phyloP scores from a whole-genome alignment of 2,329 filamentous ascomycete genomes.

The Ustulina deusta region DNA sequence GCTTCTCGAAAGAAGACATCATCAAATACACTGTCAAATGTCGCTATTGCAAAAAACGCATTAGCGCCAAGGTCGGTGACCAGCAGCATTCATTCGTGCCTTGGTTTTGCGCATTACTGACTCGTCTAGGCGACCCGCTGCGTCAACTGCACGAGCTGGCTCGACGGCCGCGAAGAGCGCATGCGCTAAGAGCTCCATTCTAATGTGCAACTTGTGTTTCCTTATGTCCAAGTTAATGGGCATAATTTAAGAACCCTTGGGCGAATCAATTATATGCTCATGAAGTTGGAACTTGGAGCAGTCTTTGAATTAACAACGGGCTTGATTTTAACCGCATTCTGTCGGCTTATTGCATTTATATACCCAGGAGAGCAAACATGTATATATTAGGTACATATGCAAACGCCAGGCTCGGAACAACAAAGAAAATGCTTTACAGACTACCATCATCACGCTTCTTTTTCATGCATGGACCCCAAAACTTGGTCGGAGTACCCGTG shows the following conservation, averaged over 20 bases:
- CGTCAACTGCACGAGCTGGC: constrained; percentile 69
- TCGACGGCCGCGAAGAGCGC: constrained; percentile 65
- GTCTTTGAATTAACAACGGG: constrained; percentile 16
- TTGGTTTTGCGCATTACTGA: constrained; percentile 4
- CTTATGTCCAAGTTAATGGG: background rate
- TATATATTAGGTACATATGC: constrained; percentile 19
- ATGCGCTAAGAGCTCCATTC: constrained; percentile 41
- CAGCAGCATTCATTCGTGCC: background rate
- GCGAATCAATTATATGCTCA: background rate
- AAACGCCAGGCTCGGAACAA: constrained; percentile 2
- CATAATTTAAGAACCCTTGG: background rate
- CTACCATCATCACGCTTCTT: constrained; percentile 39
- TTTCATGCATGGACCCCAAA: constrained; percentile 44
- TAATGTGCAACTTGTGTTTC: background rate
- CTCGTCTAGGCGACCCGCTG: constrained; percentile 59
- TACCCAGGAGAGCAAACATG: constrained; percentile 19
- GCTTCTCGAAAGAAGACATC: constrained; percentile 71
- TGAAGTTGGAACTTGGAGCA: constrained; percentile 1
- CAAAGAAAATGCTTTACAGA: constrained; percentile 4
- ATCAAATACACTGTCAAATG: constrained; percentile 79
- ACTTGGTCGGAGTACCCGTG: constrained; percentile 34
- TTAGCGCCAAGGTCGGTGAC: constrained; percentile 47
- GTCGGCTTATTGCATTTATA: constrained; percentile 27
- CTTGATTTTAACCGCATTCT: constrained; percentile 13
- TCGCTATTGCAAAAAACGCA: constrained; percentile 67